These are phyloP conservation scores for Tulasnella sp. DNA, from an alignment of 768 basidiomycete genomes.

Conservation along the genomic window DNA sequence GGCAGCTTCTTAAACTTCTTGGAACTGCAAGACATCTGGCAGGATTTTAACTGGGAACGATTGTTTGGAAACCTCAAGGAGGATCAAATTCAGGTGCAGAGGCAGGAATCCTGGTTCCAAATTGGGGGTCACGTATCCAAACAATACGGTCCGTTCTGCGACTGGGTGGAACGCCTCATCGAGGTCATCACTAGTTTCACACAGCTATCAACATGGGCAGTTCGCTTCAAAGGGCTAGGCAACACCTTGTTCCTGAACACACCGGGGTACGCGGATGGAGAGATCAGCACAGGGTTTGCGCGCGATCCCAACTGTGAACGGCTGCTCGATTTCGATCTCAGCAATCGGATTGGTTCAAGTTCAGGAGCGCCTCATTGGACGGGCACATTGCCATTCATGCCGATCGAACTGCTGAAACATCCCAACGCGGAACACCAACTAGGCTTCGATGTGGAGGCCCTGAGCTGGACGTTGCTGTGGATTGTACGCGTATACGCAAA, in stretches of 20 bases:
- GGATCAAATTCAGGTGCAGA: neutral
- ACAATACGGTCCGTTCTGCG: neutral
- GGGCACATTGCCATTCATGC: neutral
- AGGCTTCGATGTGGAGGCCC: neutral
- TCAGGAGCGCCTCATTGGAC: neutral
- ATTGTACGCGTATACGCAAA: neutral
- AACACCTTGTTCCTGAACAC: neutral
- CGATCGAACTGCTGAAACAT: neutral
- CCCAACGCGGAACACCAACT: neutral
- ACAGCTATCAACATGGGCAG: neutral
- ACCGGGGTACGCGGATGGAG: neutral
- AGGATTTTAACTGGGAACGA: neutral
- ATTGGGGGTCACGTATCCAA: neutral
- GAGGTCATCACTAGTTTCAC: neutral
- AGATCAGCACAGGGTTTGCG: neutral
- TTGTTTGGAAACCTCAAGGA: neutral
- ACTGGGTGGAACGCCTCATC: neutral
- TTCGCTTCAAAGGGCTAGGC: neutral
- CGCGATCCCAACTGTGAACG: neutral
- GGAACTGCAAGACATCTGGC: neutral
- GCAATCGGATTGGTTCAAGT: neutral
- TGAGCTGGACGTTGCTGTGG: neutral
- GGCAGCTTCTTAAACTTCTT: neutral
- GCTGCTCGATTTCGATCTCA: neutral
- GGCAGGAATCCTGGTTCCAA: neutral